Base-by-base conservation (phyloP, 2,329 filamentous ascomycete genomes). In the Stagonosporopsis rhizophila region DNA sequence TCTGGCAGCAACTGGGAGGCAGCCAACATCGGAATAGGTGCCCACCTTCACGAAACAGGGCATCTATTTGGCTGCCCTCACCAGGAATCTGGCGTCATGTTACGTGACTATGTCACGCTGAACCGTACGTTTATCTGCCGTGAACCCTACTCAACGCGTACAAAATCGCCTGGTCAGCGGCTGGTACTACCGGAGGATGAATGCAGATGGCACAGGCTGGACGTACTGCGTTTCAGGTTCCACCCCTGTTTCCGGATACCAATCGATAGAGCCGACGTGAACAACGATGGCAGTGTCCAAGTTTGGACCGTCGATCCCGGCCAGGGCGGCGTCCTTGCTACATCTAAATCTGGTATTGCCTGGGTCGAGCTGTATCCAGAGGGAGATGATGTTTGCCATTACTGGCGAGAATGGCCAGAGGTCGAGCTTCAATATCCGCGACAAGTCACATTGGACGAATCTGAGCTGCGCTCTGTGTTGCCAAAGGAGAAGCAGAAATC, bases 1-100 rank as follows among this genome's bases (percentile, higher is more conserved):
- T 89, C 88, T 6, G 93, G 93, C 22, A 96, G 91, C 71, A 95
- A 88, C 42, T 98, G 94, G 94, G 94, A 98, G 74, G 88, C 92
- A n/a, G 92, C 91, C 23, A 96, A 94, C 66, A 89, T 96, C 58
- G 93, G 93, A 27, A 96, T 98, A 62, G 94, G 94, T 7, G 93
- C 92, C 9, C 94, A 98, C 75, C 77, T 98, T 44, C 94, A 96
- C 75, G 92, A 97, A 76, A 89, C 89, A 0, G 94, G 94, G 3
- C 94, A 96, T 77, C 77, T 96, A 20, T 90, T 98, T 64, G 94
- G 94, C 45, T 96, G 91, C 64, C 91, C 92, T 9, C 91, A 96
- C 71, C 92, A 96, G 71, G 91, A 95, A 70, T 89, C 81, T 25
- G 94, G 95, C n/a, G 83, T 98, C 59, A 98, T 98, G 94, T 81